Percentiles rank a stretch among this genome's conserved stretches.
Conservation (phyloP, 805 yeast species). For the Cyberlindnera mississippiensis region DNA sequence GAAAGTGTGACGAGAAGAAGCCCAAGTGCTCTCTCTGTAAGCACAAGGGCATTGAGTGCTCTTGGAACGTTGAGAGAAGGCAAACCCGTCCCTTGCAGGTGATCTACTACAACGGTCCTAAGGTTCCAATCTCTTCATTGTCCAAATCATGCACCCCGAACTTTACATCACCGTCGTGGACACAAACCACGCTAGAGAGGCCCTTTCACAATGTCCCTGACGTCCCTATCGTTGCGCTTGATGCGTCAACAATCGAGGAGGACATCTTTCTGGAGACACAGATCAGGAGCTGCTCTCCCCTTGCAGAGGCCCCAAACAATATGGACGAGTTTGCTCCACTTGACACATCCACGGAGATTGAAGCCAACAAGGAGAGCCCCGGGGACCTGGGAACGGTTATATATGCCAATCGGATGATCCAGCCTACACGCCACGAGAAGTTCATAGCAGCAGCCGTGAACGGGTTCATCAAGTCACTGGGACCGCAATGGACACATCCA, state of each 20-base stretch:
- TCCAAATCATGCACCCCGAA: too few relatives aligned
- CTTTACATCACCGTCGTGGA: too few relatives aligned
- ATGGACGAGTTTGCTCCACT: too few relatives aligned
- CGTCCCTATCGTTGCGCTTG: conserved; percentile 6
- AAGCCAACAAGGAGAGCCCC: neutral
- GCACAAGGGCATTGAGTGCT: conserved; percentile 29
- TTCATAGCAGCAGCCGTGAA: conserved; percentile 32
- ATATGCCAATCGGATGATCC: conserved; percentile 1
- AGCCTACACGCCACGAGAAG: conserved; percentile 5
- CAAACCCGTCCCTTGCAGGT: too few relatives aligned
- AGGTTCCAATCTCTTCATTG: too few relatives aligned
- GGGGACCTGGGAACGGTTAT: neutral
- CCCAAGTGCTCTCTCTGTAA: conserved; percentile 41
- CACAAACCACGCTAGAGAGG: too few relatives aligned
- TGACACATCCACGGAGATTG: too few relatives aligned
- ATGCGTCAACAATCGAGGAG: conserved; percentile 4
- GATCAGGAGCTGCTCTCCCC: neutral
- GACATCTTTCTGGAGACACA: conserved; percentile 5
- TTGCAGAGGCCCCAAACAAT: too few relatives aligned
- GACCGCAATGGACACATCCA: conserved; percentile 41
- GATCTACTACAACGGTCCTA: too few relatives aligned
- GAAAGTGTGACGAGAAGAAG: conserved; percentile 56
- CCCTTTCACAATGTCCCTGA: neutral
- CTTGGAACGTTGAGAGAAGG: conserved; percentile 9
- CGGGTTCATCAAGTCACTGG: conserved; percentile 38